Base-by-base conservation (phyloP, 306 rosid genomes). In the Astragalus glycyphyllos region DNA sequence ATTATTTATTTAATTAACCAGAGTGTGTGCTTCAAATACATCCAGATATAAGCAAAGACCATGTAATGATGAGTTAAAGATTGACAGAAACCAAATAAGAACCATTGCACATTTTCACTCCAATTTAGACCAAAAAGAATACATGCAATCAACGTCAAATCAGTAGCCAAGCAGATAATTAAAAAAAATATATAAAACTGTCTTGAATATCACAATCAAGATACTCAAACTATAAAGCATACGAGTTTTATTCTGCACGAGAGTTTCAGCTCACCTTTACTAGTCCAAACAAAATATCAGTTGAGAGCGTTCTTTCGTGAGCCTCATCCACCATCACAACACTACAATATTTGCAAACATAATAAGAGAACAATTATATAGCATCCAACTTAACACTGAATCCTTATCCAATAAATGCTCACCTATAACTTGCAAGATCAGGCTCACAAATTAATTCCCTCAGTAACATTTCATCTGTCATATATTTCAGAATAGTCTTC, bases 251-350 rank as follows among this genome's bases (percentile, higher is more conserved):
- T 17, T 17, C 44, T 44, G 9, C 20, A 15, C 34, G 58, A 65
- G 60, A 56, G 62, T 11, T 64, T 66, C 41, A 1, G 49, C 92
- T 80, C 75, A 90, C 97, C 87, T 92, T 92, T 47, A 92, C 96
- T 62, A 92, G 80, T 37, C 96, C 98, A 86, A 92, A 92, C 65
- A 92, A 82, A 58, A 92, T 86, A 82, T 92, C 96, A 61, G 98
- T 92, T 63, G 98, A 92, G 47, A 92, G 93, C 65, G 98, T 92
- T 60, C 98, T 86, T 83, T 92, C 98, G 59, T 92, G 98, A 79
- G 96, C 98, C 90, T 92, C 98, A 75, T 92, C 98, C 89, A 92
- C 96, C 98, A 92, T 92, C 75, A 89, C 86, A 75, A 92, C 96
- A 86, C 96, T 91, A 74, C 76, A 75, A 74, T 17, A 69, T 54